These are phyloP conservation scores for Rhynchosporium secalis DNA, from an alignment of 2,329 filamentous ascomycete species.

Conservation along the genomic window DNA sequence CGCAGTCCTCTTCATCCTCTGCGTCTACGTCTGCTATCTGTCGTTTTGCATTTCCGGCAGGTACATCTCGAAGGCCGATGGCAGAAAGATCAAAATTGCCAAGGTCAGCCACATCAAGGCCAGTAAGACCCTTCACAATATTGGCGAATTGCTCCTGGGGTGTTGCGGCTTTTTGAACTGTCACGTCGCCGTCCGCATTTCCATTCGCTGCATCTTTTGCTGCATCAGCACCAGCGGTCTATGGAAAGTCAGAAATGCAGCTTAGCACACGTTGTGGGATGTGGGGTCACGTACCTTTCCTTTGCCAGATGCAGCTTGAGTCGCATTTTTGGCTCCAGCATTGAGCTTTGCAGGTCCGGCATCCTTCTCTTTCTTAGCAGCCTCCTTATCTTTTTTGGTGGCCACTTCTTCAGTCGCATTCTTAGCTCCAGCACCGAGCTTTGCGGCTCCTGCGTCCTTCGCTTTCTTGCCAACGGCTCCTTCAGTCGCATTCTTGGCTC, in stretches of 20 bases:
- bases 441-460: conserved; percentile 17
- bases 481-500: conserved; percentile 14
- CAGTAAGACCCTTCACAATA: conserved; percentile 30
- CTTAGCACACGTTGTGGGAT: too few species aligned
- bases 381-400: conserved; percentile 25
- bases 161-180: conserved; percentile 11
- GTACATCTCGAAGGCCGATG: conserved; percentile 26
- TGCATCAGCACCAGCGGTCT: too few species aligned
- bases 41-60: conserved; percentile 22
- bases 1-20: conserved; percentile 1
- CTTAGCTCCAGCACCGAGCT: background rate
- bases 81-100: conserved; percentile 28
- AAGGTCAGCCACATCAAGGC: conserved; percentile 28
- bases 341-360: conserved; percentile 6
- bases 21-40: background rate
- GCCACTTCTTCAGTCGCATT: conserved; percentile 8
- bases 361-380: conserved; percentile 14
- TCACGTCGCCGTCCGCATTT: conserved; percentile 21
- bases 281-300: too few species aligned
- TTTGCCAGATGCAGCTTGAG: conserved; percentile 16
- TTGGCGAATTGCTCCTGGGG: conserved; percentile 15
- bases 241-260: too few species aligned
- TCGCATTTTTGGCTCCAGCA: conserved; percentile 5
- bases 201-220: conserved; percentile 2
- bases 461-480: conserved; percentile 26